Percentiles rank a stretch among this genome's conserved stretches.
Conservation (phyloP, 1,139 yeast genomes). For the Candida glucosophila region DNA sequence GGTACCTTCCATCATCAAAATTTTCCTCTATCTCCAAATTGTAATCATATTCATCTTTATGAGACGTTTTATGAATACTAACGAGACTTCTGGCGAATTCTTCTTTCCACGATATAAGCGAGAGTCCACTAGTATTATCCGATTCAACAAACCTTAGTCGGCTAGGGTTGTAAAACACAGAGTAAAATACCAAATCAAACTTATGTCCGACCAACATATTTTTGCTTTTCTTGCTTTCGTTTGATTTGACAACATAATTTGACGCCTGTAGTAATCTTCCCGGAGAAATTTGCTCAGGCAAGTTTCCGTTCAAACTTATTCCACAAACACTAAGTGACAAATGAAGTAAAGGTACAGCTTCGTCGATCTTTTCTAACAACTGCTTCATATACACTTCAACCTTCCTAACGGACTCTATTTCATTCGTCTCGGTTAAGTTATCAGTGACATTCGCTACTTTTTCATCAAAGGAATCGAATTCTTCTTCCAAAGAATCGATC, state of each 20-base stretch:
- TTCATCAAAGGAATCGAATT: conserved; percentile 52
- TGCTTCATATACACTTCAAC: conserved; percentile 44
- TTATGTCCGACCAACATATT: conserved; percentile 47
- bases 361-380: conserved; percentile 49
- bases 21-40: conserved; percentile 45
- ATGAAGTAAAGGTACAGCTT: conserved; percentile 62
- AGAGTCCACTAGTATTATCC: conserved; percentile 12
- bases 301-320: conserved; percentile 45
- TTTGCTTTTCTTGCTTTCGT: conserved; percentile 3
- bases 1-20: conserved; percentile 69
- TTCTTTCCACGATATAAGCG: conserved; percentile 65
- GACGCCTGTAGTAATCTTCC: conserved; percentile 63
- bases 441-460: conserved; percentile 28
- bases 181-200: conserved; percentile 51
- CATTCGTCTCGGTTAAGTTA: conserved; percentile 18
- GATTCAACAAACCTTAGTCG: conserved; percentile 28
- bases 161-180: conserved; percentile 59
- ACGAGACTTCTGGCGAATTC: conserved; percentile 53
- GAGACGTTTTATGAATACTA: conserved; percentile 23
- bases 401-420: conserved; percentile 33
- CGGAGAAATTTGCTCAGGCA: conserved; percentile 53
- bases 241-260: conserved; percentile 31
- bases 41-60: conserved; percentile 27
- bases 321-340: conserved; percentile 67
- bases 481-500: conserved; percentile 48